Evolutionary conservation across 2,329 filamentous ascomycete species (phyloP), one percentile per base, ranked within the genome.

Genomic region (Hymenoscyphus occultus): DNA sequence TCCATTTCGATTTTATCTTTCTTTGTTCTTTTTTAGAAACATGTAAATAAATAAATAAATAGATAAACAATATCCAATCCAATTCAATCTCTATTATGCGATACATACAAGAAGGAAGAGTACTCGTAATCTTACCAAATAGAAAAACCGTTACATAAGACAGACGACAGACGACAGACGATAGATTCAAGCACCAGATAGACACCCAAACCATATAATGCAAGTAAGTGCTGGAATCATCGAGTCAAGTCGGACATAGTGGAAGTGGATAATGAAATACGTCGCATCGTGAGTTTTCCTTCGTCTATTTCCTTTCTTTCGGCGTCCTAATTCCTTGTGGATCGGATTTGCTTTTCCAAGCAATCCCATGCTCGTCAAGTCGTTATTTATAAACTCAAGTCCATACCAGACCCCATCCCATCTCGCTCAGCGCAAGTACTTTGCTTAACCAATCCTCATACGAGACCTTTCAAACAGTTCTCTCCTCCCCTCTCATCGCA

Each of bases 401-500:
- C n/a, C 10, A 14, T n/a, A 32, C 35, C 14, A 19, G 16, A 57
- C 31, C 35, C 32, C 14, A 28, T 35, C 31, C 28, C 28, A 28
- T n/a, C 16, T 39, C 3, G 2, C n/a, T 10, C 56, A 28, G 28
- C 28, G 3, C 28, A 3, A 28, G 2, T 2, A 3, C 3, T 1
- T 28, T 3, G 3, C 28, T 28, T 28, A 28, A 28, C 28, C 28
- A 13, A 28, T 10, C 22, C 19, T 2, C 35, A 5, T 35, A 13
- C 22, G 19, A 5, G 13, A 31, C n/a, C 39, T 9, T 56, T 56
- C 35, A 62, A 60, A 62, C 56, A 9, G 10, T 31, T 54, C 60
- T 32, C 10, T 61, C 63, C 12, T 54, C 57, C 14, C 61, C 56
- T n/a, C 14, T 14, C 9, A 54, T n/a, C 6, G 40, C 60, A 45